These are phyloP conservation scores for Mycena metata DNA, from an alignment of 768 basidiomycete species.

Conservation along the genomic window DNA sequence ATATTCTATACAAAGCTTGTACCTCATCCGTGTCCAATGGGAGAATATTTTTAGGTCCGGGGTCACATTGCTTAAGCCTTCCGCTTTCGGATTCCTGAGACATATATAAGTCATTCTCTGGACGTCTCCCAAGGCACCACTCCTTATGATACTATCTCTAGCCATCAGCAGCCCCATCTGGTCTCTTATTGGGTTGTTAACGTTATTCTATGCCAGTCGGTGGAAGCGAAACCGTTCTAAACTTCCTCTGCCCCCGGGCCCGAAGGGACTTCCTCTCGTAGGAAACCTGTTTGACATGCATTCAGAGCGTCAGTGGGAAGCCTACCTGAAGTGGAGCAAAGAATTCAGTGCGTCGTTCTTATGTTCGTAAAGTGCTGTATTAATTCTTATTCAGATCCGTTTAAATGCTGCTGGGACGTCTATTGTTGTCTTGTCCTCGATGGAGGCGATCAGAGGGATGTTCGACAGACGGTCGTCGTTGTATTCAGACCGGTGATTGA, in stretches of 20 bases:
- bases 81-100: too few relatives aligned
- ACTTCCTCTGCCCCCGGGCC: conserved; percentile 10
- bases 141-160: too few relatives aligned
- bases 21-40: too few relatives aligned
- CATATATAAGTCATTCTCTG: too few relatives aligned
- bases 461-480: conserved; percentile 52
- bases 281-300: conserved; percentile 21
- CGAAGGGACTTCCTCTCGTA: conserved; percentile 9
- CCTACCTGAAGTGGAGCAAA: conserved; percentile 20
- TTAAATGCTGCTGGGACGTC: conserved; percentile 43
- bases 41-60: too few relatives aligned
- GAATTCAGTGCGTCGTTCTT: conserved; percentile 23
- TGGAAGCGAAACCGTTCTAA: too few relatives aligned
- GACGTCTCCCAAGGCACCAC: too few relatives aligned
- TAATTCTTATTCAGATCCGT: conserved; percentile 38
- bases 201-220: too few relatives aligned
- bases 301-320: conserved; percentile 24
- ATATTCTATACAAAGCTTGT: too few relatives aligned
- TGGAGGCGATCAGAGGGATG: conserved; percentile 49
- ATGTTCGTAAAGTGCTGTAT: not conserved
- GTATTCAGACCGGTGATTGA: conserved; percentile 50
- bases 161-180: too few relatives aligned
- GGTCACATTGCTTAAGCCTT: too few relatives aligned
- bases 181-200: too few relatives aligned
- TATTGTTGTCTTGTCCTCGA: conserved; percentile 49